phyloP scores from a whole-genome alignment of 2,329 filamentous ascomycete genomes.

The Botrytis galanthina region DNA sequence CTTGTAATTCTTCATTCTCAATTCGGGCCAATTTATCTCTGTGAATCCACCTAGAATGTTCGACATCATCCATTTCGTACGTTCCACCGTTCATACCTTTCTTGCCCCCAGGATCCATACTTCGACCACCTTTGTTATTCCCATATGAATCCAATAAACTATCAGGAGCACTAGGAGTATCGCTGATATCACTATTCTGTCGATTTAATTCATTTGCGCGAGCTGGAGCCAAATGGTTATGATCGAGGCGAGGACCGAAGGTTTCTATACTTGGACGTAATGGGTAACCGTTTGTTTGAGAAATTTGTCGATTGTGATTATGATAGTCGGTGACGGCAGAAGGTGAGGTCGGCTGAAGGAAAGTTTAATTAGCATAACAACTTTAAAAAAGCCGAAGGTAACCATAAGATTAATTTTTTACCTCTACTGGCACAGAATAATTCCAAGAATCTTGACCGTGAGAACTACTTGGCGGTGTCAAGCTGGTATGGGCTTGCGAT shows the following conservation, averaged over 20 bases:
- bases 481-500: conserved; percentile 36
- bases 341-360: conserved; percentile 8
- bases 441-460: conserved; percentile 36
- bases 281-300: conserved; percentile 26
- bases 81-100: conserved; percentile 27
- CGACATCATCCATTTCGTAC: conserved; percentile 45
- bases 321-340: conserved; percentile 8
- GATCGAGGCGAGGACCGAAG: conserved; percentile 24
- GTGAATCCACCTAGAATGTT: conserved; percentile 79
- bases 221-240: conserved; percentile 39
- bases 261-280: conserved; percentile 11
- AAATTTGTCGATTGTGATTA: conserved; percentile 18
- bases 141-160: conserved; percentile 47
- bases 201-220: conserved; percentile 41
- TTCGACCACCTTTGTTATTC: conserved; percentile 30
- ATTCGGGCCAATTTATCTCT: conserved; percentile 80
- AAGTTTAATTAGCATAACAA: conserved; percentile 12
- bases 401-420: conserved; percentile 28
- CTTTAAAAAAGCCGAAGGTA: background rate
- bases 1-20: conserved; percentile 76
- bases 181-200: conserved; percentile 45
- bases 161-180: conserved; percentile 46
- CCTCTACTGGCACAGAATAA: conserved; percentile 34
- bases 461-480: conserved; percentile 38
- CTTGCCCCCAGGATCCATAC: conserved; percentile 33